Percentiles rank a stretch among this genome's conserved stretches.
Conservation (phyloP, 148 eudicot species). For the Silene latifolia region DNA sequence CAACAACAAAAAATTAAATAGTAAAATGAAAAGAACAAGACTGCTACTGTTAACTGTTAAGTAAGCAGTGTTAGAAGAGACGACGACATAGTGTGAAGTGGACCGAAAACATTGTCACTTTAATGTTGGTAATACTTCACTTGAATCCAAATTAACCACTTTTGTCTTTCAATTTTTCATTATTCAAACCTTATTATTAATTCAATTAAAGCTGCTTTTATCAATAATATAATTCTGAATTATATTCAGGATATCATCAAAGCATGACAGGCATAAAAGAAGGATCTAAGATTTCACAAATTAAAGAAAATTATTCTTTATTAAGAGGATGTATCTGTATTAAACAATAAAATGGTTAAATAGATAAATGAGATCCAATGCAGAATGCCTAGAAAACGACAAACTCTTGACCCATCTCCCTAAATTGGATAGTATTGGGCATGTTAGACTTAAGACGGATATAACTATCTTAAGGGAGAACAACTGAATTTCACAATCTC, state of each 20-base stretch:
- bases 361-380: too few relatives aligned
- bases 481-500: too few relatives aligned
- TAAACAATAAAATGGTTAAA: too few relatives aligned
- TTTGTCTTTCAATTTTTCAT: conserved; percentile 14
- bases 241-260: background rate
- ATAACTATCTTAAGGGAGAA: too few relatives aligned
- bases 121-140: conserved; percentile 29
- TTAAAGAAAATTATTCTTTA: too few relatives aligned
- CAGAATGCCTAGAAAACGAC: too few relatives aligned
- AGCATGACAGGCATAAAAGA: conserved; percentile 9
- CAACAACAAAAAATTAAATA: background rate
- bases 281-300: background rate
- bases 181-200: background rate
- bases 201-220: conserved; percentile 20
- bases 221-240: background rate
- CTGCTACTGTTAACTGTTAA: background rate
- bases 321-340: too few relatives aligned
- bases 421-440: too few relatives aligned
- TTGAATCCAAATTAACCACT: conserved; percentile 35
- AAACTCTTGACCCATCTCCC: too few relatives aligned
- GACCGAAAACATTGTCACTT: conserved; percentile 20
- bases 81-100: conserved; percentile 13
- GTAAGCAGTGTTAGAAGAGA: too few relatives aligned
- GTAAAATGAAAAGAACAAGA: conserved; percentile 12
- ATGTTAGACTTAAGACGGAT: too few relatives aligned